Base-by-base conservation (phyloP, 1,284 basidiomycete species). In the Melampsora allii-populina region DNA sequence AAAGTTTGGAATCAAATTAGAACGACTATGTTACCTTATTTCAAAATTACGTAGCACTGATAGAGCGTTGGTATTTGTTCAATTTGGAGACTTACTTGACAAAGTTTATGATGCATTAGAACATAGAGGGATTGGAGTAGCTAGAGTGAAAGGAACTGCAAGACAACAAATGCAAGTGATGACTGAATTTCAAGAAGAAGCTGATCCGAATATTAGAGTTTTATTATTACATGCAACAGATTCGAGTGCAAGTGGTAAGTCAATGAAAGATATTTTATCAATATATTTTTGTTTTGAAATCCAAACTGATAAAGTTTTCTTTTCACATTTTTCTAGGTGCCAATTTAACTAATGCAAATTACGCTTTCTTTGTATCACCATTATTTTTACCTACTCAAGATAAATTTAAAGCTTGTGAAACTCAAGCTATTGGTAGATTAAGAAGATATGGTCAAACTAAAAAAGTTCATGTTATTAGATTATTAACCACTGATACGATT, bases 311-410 rank as follows among this genome's bases (percentile, higher is more conserved):
- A 14, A 19, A n/a, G n/a, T n/a, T 56, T 45, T 14, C 29, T 19
- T 58, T 10, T 68, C 27, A 7, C 24, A 9, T 56, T 56, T 24
- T 7, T 24, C 27, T 63, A 77, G 79, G 79, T 63, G 81, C 81
- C 9, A 97, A 97, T 81, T 83, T 97, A 79, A 96, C 94, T 1
- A 88, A 87, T 21, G 94, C 94, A 17, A 97, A 94, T 83, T 92
- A 95, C 79, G 94, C 92, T 45, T 90, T 97, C 80, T 97, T 97
- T 85, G 84, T 97, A 66, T 94, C 91, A 3, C 94, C 94, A 2
- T 85, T 97, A 42, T 87, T 94, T 24, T 87, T 91, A 21, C 84
- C 86, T 36, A 85, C 88, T 77, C 27, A 86, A 89, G 82, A 90
- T 90, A 81, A 90, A 73, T 95, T 94, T 81, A 86, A 88, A 39